Conservation (phyloP, 352 stramenopile species). For the Pythium rhizo-oryzae region DNA sequence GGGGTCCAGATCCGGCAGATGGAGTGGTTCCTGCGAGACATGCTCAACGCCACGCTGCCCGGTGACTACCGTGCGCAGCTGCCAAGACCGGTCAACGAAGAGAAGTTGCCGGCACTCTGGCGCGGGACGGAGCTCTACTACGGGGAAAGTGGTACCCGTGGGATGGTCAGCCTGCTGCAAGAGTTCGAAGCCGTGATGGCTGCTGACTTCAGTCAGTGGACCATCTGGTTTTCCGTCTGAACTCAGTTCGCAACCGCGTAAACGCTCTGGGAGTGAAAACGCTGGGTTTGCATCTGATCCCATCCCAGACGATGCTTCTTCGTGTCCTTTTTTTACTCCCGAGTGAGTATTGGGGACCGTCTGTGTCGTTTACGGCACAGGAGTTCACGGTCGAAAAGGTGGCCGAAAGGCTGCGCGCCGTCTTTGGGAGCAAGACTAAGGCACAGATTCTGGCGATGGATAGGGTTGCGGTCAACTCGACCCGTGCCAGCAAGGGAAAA, state of each 20-base stretch:
- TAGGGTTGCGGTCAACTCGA: not conserved
- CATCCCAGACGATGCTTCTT: constrained; percentile 1
- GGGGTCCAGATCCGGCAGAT: constrained; percentile 7
- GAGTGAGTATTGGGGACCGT: not conserved
- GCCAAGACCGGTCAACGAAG: constrained; percentile 1
- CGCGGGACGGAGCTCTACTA: not conserved
- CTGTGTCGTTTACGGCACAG: not conserved
- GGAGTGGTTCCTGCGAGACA: constrained; percentile 9
- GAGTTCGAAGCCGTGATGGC: not conserved
- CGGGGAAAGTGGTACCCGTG: not conserved
- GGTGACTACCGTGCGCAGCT: not conserved
- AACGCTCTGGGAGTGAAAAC: not conserved
- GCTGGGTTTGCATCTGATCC: not conserved
- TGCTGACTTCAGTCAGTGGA: constrained; percentile 1
- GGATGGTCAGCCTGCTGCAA: constrained; percentile 1
- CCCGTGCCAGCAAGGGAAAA: not conserved
- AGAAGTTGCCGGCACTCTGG: constrained; percentile 3
- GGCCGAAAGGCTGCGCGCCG: not conserved
- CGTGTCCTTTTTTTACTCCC: constrained; percentile 2
- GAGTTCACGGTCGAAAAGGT: constrained; percentile 4
- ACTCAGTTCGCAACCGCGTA: constrained; percentile 2
- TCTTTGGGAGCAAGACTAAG: constrained; percentile 3
- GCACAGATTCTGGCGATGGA: not conserved
- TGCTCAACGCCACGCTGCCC: not conserved
- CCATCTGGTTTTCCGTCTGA: not conserved